A percentile compares a stretch with the other conserved stretches of the same genome.
Conservation (phyloP, 768 basidiomycete species). For the Antrodiella citrinella region DNA sequence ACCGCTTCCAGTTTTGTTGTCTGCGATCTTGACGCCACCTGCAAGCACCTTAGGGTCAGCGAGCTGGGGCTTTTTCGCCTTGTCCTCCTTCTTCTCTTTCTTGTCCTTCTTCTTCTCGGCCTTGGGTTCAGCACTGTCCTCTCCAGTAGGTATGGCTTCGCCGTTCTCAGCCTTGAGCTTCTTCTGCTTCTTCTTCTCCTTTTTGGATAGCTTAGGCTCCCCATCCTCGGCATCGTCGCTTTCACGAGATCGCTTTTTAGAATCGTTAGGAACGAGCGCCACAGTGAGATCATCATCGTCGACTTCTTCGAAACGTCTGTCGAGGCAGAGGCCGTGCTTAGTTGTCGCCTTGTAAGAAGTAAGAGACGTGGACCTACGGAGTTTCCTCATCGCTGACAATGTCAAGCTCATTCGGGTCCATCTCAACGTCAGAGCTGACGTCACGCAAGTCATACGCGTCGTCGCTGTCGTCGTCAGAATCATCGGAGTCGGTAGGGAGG, state of each 20-base stretch:
- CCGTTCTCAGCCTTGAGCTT: slow-evolving; percentile 64
- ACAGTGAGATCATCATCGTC: slow-evolving; percentile 25
- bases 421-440: slow-evolving; percentile 11
- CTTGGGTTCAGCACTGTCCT: slow-evolving; percentile 26
- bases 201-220: slow-evolving; percentile 36
- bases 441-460: slow-evolving; percentile 10
- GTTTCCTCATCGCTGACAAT: slow-evolving; percentile 32
- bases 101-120: slow-evolving; percentile 28
- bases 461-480: slow-evolving; percentile 5
- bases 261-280: slow-evolving; percentile 16
- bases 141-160: slow-evolving; percentile 27
- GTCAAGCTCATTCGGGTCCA: slow-evolving; percentile 5
- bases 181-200: slow-evolving; percentile 65
- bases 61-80: slow-evolving; percentile 20
- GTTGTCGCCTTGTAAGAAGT: too few relatives aligned
- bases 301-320: slow-evolving; percentile 72
- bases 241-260: slow-evolving; percentile 65
- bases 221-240: slow-evolving; percentile 41
- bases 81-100: slow-evolving; percentile 24
- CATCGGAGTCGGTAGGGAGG: slow-evolving; percentile 6
- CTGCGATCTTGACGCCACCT: slow-evolving; percentile 70
- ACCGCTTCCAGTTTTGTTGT: slow-evolving; percentile 76
- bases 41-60: slow-evolving; percentile 29
- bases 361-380: slow-evolving; percentile 36
- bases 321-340: too few relatives aligned